phyloP scores from a whole-genome alignment of 1,284 basidiomycete species.

The Grifola frondosa region DNA sequence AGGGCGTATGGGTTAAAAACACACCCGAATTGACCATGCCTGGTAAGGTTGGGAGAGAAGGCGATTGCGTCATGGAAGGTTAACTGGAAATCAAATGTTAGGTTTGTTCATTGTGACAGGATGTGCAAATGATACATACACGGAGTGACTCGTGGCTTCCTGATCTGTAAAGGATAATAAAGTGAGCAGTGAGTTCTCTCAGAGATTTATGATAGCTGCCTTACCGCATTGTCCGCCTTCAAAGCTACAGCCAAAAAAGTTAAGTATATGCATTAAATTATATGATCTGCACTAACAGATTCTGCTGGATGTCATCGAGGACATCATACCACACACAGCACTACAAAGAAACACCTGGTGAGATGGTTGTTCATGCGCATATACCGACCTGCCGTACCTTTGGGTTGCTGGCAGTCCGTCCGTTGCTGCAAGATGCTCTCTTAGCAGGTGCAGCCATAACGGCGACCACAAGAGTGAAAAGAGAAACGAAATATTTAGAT shows the following conservation, averaged over 20 bases:
- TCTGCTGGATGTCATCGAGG: constrained; percentile 11
- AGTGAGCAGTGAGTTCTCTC: neutral
- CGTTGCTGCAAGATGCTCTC: constrained; percentile 17
- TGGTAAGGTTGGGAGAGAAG: constrained; percentile 16
- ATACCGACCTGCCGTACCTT: constrained; percentile 10
- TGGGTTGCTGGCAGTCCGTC: constrained; percentile 31
- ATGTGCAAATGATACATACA: neutral
- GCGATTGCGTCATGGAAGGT: constrained; percentile 20
- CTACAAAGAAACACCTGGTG: neutral
- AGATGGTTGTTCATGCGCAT: neutral
- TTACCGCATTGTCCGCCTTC: constrained; percentile 13
- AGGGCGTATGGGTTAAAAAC: neutral
- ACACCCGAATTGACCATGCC: constrained; percentile 18
- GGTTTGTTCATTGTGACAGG: neutral
- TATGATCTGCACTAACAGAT: too few relatives aligned
- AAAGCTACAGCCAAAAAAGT: too few relatives aligned
- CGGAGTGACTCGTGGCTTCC: constrained; percentile 24
- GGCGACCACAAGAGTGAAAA: too few relatives aligned
- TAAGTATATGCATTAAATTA: too few relatives aligned
- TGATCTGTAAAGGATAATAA: constrained; percentile 4
- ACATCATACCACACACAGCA: constrained; percentile 15
- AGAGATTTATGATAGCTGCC: neutral
- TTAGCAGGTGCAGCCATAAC: too few relatives aligned
- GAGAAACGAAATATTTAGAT: too few relatives aligned
- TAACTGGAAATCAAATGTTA: constrained; percentile 4